Conservation (phyloP, 75 land plant genomes). For the Pseudotsuga menziesii region DNA sequence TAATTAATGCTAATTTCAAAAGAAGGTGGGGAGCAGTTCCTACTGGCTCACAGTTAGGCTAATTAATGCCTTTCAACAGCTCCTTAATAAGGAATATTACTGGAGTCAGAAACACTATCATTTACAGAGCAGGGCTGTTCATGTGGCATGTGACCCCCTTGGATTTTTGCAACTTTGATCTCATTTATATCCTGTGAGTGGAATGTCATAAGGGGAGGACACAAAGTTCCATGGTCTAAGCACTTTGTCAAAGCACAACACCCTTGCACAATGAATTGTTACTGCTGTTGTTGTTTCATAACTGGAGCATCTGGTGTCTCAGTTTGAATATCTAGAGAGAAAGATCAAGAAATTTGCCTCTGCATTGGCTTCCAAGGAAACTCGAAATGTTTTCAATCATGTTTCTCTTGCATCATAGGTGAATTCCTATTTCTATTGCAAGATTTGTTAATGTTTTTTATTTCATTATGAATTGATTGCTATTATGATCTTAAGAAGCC, state of each 20-base stretch:
- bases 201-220: too few species aligned
- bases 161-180: too few species aligned
- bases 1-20: too few species aligned
- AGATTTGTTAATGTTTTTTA: neutral
- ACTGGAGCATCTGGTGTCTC: neutral
- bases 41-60: too few species aligned
- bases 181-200: too few species aligned
- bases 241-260: neutral
- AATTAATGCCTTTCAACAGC: too few species aligned
- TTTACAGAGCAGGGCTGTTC: too few species aligned
- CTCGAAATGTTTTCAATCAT: slow-evolving; percentile 44
- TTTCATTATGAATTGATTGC: neutral
- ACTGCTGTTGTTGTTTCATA: neutral
- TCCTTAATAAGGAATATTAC: too few species aligned
- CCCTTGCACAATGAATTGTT: neutral
- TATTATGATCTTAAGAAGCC: neutral
- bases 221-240: neutral
- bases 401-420: slow-evolving; percentile 92
- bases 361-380: slow-evolving; percentile 44
- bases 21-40: too few species aligned
- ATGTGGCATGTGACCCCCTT: too few species aligned
- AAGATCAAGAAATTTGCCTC: slow-evolving; percentile 52
- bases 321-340: slow-evolving; percentile 76
- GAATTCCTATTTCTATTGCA: neutral
- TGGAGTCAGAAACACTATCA: too few species aligned